Percentiles rank a stretch among this genome's conserved stretches.
Conservation (phyloP, 2,329 filamentous ascomycete genomes). For the Sporothrix protearum region DNA sequence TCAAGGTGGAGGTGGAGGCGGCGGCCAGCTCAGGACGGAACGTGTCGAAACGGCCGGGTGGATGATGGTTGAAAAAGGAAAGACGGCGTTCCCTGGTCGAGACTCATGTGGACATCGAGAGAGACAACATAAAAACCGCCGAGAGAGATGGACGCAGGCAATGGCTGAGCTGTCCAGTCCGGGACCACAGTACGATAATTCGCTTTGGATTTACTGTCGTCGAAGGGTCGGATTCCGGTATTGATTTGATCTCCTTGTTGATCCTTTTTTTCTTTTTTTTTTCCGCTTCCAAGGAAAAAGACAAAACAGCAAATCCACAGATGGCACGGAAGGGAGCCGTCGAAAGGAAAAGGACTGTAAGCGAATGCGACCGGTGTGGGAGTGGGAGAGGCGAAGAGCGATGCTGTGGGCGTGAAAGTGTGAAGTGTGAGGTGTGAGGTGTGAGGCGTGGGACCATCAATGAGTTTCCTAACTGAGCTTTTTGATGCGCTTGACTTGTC, state of each 20-base stretch:
- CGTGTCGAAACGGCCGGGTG: slow-evolving; percentile 8
- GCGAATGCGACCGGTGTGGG: not conserved
- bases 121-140: not conserved
- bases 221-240: not conserved
- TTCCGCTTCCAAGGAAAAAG: too few species aligned
- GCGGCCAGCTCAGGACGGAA: slow-evolving; percentile 17
- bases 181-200: not conserved
- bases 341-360: not conserved
- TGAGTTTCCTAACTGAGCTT: not conserved
- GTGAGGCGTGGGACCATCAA: not conserved
- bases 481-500: not conserved
- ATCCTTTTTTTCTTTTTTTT: not conserved
- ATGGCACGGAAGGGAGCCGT: slow-evolving; percentile 1
- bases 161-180: not conserved
- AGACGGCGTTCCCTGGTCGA: not conserved
- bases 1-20: slow-evolving; percentile 5
- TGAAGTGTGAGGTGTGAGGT: not conserved
- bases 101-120: slow-evolving; percentile 6
- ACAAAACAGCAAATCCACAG: not conserved
- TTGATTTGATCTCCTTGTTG: not conserved
- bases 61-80: not conserved
- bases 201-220: not conserved
- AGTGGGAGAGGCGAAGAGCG: not conserved
- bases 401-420: not conserved
- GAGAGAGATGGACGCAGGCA: not conserved